phyloP scores from a whole-genome alignment of 306 rosid genomes.

The Neltuma alba region DNA sequence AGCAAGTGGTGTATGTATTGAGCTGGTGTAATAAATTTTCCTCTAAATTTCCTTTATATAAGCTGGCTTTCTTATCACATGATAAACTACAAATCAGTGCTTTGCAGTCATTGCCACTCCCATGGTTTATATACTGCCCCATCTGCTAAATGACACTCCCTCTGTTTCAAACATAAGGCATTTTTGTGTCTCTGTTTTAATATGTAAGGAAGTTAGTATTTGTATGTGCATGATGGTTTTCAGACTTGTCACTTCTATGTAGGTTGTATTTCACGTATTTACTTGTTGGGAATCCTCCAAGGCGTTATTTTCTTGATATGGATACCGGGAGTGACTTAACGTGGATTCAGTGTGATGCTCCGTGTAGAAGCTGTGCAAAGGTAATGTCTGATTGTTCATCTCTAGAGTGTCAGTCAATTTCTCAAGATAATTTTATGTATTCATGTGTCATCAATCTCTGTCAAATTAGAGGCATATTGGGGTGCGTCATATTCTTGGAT shows the following conservation, averaged over 20 bases:
- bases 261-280: conserved; percentile 74
- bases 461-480: not conserved
- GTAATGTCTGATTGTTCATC: conserved; percentile 42
- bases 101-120: conserved; percentile 16
- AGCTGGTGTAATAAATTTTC: not conserved
- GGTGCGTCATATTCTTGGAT: conserved; percentile 17
- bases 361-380: conserved; percentile 82
- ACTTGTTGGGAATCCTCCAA: conserved; percentile 75
- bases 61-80: not conserved
- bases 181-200: not conserved
- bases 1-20: not conserved
- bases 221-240: conserved; percentile 13
- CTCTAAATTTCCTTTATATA: not conserved
- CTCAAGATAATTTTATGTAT: not conserved
- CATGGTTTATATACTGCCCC: not conserved
- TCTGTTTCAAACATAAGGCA: not conserved
- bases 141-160: not conserved
- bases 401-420: not conserved
- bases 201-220: not conserved
- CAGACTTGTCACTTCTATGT: conserved; percentile 26
- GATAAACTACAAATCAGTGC: conserved; percentile 24
- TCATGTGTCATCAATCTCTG: not conserved
- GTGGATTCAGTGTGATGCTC: conserved; percentile 92
- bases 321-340: conserved; percentile 92
- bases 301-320: conserved; percentile 71